Evolutionary conservation across 139 green algal genomes (phyloP).

Genomic region (Haematococcus lacustris): DNA sequence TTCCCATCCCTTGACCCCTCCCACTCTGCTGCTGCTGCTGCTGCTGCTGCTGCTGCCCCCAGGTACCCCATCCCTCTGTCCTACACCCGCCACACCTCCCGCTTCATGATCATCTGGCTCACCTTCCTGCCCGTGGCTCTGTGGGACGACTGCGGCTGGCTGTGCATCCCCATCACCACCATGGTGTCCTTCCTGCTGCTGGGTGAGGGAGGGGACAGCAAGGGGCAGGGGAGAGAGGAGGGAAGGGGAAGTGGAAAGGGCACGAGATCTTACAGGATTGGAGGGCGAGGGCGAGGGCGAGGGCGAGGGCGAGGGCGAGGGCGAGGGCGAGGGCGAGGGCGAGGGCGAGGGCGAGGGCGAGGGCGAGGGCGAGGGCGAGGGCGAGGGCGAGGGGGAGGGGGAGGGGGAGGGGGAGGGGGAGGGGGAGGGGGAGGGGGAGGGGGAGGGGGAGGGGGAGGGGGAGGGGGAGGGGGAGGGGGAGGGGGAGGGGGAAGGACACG

Average conservation of each 20-base stretch:
- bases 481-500: not conserved
- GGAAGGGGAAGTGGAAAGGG: not conserved
- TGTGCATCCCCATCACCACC: constrained; percentile 42
- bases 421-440: too few relatives aligned
- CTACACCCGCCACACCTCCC: constrained; percentile 34
- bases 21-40: constrained; percentile 14
- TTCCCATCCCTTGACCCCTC: not conserved
- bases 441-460: too few relatives aligned
- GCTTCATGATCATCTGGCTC: constrained; percentile 49
- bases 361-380: not conserved
- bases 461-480: too few relatives aligned
- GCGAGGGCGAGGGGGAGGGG: not conserved
- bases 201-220: constrained; percentile 16
- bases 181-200: constrained; percentile 69
- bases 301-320: too few relatives aligned
- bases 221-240: not conserved
- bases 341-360: too few relatives aligned
- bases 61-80: constrained; percentile 34
- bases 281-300: not conserved
- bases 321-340: not conserved
- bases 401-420: not conserved
- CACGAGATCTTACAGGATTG: not conserved
- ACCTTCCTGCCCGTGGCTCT: constrained; percentile 58
- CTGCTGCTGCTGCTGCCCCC: constrained; percentile 18
- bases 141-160: constrained; percentile 61